Evolutionary conservation across 148 eudicot species (phyloP).

Genomic region (Suaeda aralocaspica): DNA sequence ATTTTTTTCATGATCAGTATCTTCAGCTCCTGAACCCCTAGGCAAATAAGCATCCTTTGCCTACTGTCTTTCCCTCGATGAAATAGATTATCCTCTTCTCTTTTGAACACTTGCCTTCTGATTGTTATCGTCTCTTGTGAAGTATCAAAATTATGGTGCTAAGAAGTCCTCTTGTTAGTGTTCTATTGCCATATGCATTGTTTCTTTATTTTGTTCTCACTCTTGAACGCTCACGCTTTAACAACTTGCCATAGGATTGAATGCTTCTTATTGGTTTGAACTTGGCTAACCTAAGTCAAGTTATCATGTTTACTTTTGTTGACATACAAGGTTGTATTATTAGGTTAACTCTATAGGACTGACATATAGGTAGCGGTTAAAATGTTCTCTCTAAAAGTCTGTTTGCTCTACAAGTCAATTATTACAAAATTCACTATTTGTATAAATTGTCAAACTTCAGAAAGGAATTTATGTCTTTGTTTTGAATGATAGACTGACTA

Average conservation of each 20-base stretch:
- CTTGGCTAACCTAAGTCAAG: too few relatives aligned
- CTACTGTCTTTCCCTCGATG: neutral
- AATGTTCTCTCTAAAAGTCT: too few relatives aligned
- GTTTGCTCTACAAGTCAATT: too few relatives aligned
- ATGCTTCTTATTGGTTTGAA: too few relatives aligned
- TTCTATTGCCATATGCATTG: neutral
- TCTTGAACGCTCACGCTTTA: too few relatives aligned
- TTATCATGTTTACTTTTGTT: too few relatives aligned
- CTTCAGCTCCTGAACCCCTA: neutral
- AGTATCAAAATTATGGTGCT: neutral
- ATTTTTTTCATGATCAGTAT: neutral
- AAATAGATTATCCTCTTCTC: too few relatives aligned
- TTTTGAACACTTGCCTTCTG: neutral
- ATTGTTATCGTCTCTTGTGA: neutral
- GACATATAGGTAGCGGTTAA: too few relatives aligned
- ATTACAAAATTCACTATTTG: neutral
- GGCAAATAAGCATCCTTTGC: neutral
- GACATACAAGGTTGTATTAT: too few relatives aligned
- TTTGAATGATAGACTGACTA: neutral
- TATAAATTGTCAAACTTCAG: neutral
- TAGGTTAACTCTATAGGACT: too few relatives aligned
- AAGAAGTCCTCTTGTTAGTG: neutral
- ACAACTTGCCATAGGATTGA: too few relatives aligned
- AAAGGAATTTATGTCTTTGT: neutral
- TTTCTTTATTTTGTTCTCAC: neutral